Conservation (phyloP, 768 basidiomycete species). For the Leccinellum luteum region DNA sequence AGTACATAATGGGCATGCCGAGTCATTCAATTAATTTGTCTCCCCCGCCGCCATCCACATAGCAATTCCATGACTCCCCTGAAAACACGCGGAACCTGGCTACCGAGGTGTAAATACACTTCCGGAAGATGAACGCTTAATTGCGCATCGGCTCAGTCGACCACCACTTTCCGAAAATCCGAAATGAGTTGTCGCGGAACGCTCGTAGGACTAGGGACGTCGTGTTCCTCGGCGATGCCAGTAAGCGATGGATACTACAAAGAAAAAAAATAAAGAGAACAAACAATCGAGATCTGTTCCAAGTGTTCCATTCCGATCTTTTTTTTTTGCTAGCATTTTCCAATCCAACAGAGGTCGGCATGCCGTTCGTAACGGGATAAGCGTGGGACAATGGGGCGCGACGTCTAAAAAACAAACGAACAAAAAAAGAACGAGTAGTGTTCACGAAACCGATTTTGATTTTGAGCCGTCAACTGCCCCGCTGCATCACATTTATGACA, state of each 20-base stretch:
- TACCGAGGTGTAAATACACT: slow-evolving; percentile 7
- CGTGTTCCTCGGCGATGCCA: slow-evolving; percentile 5
- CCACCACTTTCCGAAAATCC: slow-evolving; percentile 3
- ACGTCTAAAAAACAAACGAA: background rate
- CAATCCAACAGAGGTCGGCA: slow-evolving; percentile 1
- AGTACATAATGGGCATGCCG: background rate
- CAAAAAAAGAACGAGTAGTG: background rate
- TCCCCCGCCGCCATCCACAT: slow-evolving; percentile 1
- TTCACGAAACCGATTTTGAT: background rate
- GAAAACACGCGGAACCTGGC: background rate
- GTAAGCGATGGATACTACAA: slow-evolving; percentile 10
- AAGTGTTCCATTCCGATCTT: slow-evolving; percentile 6
- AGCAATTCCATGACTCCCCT: slow-evolving; percentile 1
- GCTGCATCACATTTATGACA: background rate
- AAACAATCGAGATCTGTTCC: slow-evolving; percentile 1
- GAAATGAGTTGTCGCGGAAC: slow-evolving; percentile 25
- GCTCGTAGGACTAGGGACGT: slow-evolving; percentile 7
- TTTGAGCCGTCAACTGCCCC: background rate
- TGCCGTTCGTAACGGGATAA: slow-evolving; percentile 10
- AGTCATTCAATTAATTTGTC: background rate
- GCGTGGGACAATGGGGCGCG: slow-evolving; percentile 7
- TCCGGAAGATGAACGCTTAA: slow-evolving; percentile 1
- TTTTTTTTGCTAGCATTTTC: background rate
- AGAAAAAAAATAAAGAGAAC: background rate
- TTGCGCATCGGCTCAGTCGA: background rate